Percentiles rank a stretch among this genome's conserved stretches.
Conservation (phyloP, 352 stramenopile species). For the Pythium aquatile region DNA sequence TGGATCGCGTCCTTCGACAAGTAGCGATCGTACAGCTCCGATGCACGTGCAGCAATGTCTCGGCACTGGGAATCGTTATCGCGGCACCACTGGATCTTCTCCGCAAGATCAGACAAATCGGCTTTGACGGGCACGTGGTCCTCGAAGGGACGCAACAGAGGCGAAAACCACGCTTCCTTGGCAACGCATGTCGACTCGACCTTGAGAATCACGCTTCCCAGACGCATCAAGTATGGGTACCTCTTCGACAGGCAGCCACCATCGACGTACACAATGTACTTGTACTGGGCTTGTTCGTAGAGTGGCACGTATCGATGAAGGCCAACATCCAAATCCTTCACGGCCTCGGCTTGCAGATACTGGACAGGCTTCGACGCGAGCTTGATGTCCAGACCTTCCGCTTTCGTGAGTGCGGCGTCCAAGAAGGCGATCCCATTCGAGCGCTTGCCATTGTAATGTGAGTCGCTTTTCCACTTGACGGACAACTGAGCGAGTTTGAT, state of each 20-base stretch:
- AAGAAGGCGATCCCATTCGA: constrained; percentile 85
- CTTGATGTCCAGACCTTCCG: constrained; percentile 97
- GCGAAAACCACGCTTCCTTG: constrained; percentile 98
- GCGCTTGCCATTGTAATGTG: constrained; percentile 75
- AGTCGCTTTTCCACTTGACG: constrained; percentile 92
- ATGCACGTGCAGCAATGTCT: constrained; percentile 94
- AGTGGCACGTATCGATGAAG: constrained; percentile 97
- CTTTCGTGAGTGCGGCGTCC: constrained; percentile 96
- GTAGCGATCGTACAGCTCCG: constrained; percentile 93
- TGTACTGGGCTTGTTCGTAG: constrained; percentile 97
- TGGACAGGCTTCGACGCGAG: constrained; percentile 93
- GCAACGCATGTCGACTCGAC: constrained; percentile 91
- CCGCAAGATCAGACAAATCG: constrained; percentile 96
- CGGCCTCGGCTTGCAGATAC: constrained; percentile 79
- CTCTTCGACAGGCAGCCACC: constrained; percentile 97
- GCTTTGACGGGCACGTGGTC: constrained; percentile 97
- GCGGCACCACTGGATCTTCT: constrained; percentile 98
- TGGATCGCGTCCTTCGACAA: constrained; percentile 91
- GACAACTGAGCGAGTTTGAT: constrained; percentile 91
- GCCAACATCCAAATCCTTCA: constrained; percentile 85
- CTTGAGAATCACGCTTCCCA: constrained; percentile 98
- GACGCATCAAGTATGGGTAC: constrained; percentile 98
- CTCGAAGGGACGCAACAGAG: constrained; percentile 94
- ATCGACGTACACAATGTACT: constrained; percentile 97
- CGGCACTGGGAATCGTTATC: constrained; percentile 96